A percentile compares a stretch with the other conserved stretches of the same genome.
Evolutionary conservation across 768 basidiomycete species (phyloP).

Genomic region (Lactarius sanguifluus): DNA sequence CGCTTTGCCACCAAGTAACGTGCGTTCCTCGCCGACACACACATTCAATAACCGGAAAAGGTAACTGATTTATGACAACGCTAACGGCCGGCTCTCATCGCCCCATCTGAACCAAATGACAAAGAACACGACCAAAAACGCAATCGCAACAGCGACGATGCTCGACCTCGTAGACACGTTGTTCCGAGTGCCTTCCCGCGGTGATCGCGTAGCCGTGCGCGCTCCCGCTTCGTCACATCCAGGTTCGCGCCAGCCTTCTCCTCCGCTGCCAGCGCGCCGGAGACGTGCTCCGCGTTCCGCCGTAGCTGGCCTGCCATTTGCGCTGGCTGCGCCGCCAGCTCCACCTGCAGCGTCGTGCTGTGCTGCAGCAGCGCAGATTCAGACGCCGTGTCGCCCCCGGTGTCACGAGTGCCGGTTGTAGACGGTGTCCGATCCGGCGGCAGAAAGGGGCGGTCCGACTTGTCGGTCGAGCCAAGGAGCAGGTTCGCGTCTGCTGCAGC

Average conservation of each 20-base stretch:
- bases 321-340: conserved; percentile 71
- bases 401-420: no score
- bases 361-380: no score
- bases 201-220: conserved; percentile 48
- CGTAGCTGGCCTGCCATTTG: conserved; percentile 81
- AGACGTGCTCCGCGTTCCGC: conserved; percentile 20
- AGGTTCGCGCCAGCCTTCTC: conserved; percentile 52
- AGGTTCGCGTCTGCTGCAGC: no score
- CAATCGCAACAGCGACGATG: conserved; percentile 49
- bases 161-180: conserved; percentile 52
- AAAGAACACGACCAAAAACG: conserved; percentile 71
- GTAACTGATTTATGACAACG: no score
- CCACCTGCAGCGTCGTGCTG: conserved; percentile 38
- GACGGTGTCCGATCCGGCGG: background rate
- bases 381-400: background rate
- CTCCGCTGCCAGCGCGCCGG: conserved; percentile 52
- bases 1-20: no score
- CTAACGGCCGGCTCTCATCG: background rate
- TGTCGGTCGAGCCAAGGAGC: no score
- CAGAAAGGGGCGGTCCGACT: no score
- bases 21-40: no score
- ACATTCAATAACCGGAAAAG: no score
- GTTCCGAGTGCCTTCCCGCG: conserved; percentile 49
- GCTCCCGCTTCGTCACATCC: conserved; percentile 44
- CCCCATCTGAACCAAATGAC: conserved; percentile 57